Evolutionary conservation across 169 alveolate species (phyloP).

Genomic region (Neospora caninum): DNA sequence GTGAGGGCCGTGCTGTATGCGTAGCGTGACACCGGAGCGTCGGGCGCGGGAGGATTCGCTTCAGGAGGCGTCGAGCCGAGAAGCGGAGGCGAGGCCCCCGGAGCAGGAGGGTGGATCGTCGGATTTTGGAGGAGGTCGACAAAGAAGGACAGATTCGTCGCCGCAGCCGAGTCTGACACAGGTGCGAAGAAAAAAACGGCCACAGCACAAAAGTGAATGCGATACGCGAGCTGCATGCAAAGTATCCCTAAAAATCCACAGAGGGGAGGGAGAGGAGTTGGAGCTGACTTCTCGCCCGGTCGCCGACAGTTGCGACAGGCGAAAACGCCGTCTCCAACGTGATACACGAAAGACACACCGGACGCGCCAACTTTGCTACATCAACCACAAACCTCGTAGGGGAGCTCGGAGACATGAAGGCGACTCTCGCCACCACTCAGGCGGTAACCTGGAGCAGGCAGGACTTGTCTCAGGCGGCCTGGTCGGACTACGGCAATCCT

Average conservation of each 20-base stretch:
- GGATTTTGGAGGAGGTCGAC: slow-evolving; percentile 45
- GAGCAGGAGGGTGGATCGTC: slow-evolving; percentile 18
- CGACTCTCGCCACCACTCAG: too few relatives aligned
- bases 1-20: neutral
- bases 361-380: too few relatives aligned
- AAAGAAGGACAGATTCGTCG: slow-evolving; percentile 11
- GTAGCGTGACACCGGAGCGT: neutral
- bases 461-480: too few relatives aligned
- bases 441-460: too few relatives aligned
- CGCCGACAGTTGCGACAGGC: too few relatives aligned
- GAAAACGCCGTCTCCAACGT: too few relatives aligned
- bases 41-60: neutral
- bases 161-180: slow-evolving; percentile 51
- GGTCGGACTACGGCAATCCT: too few relatives aligned
- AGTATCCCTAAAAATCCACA: neutral
- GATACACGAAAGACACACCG: too few relatives aligned
- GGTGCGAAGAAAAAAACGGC: too few relatives aligned
- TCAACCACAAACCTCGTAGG: too few relatives aligned
- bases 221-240: neutral
- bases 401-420: too few relatives aligned
- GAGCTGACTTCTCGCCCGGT: too few relatives aligned
- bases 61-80: neutral
- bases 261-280: neutral
- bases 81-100: slow-evolving; percentile 1
- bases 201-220: neutral